Base-by-base conservation (phyloP, 2,329 filamentous ascomycete genomes). In the Colletotrichum falcatum region DNA sequence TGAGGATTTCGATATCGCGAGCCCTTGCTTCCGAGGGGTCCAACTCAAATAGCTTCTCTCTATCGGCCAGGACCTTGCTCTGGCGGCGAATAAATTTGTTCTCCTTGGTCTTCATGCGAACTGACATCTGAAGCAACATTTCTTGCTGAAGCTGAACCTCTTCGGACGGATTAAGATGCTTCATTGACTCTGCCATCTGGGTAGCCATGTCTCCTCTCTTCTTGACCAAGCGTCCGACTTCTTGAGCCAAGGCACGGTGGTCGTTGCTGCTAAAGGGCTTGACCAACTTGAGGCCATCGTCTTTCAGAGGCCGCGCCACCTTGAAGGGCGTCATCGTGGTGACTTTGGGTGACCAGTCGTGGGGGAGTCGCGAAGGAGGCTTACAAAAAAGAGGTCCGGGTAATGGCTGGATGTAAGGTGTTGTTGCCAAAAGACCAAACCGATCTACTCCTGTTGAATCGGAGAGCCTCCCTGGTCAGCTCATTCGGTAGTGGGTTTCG, bases 71-170 rank as follows among this genome's bases (percentile, higher is more conserved):
- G 3, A 39, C 51, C n/a, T 44, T 33, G 14, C 20, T 62, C 20
- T 70, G 67, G 4, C 51, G 63, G 44, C 18, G 12, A 46, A 51
- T 62, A 53, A 70, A 67, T 20, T 58, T 66, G n/a, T 46, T 33
- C 28, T 62, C 64, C 33, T 53, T 44, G 14, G 37, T 16, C 37
- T 58, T 62, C 26, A 51, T 56, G 28, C 64, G 56, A 16, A 30
- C 33, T 16, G 56, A 58, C 26, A 51, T 56, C 35, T 48, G 18
- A 7, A 42, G 42, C 18, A 67, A 26, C 16, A 30, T 7, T n/a
- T 66, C 44, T 39, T 67, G 56, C 64, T 61, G 67, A 23, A 33
- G 18, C n/a, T 60, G 63, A 18, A 26, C 67, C 16, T 48, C 26
- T 16, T 33, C 33, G 11, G 60, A 44, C 23, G 51, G 44, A 20